phyloP scores from a whole-genome alignment of 1,139 yeast species.

The Sugiyamaella xylanicola region DNA sequence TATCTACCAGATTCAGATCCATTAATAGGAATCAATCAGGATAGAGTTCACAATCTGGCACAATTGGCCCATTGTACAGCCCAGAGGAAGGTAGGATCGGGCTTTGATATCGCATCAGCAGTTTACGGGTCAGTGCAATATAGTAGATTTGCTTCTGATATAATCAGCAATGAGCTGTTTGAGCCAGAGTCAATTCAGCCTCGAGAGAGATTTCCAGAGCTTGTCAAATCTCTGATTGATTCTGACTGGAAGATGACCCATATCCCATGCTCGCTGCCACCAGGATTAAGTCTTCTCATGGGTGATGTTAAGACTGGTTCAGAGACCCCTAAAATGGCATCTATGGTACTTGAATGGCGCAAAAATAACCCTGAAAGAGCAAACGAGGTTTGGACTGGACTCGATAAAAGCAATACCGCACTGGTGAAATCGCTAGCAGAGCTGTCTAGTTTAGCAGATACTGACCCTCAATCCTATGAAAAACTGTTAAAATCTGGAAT shows the following conservation, averaged over 20 bases:
- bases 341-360: conserved; percentile 74
- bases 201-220: conserved; percentile 24
- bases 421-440: conserved; percentile 53
- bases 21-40: conserved; percentile 16
- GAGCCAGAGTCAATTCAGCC: conserved; percentile 1
- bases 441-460: conserved; percentile 43
- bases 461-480: conserved; percentile 24
- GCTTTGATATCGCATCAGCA: conserved; percentile 96
- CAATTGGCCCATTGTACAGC: conserved; percentile 93
- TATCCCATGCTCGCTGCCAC: conserved; percentile 64
- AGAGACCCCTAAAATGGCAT: conserved; percentile 88
- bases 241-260: conserved; percentile 58
- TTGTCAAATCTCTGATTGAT: conserved; percentile 49
- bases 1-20: conserved; percentile 46
- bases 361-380: conserved; percentile 55
- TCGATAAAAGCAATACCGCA: conserved; percentile 60
- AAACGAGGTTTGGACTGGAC: conserved; percentile 52
- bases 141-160: conserved; percentile 56
- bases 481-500: conserved; percentile 18
- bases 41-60: conserved; percentile 70
- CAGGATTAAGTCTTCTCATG: conserved; percentile 70
- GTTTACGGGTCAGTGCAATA: conserved; percentile 87
- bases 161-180: conserved; percentile 13
- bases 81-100: conserved; percentile 93
- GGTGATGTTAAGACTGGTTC: conserved; percentile 94